Percentiles rank a stretch among this genome's conserved stretches.
Evolutionary conservation across 208 protist species (phyloP).

Genomic region (Histomonas meleagridis): DNA sequence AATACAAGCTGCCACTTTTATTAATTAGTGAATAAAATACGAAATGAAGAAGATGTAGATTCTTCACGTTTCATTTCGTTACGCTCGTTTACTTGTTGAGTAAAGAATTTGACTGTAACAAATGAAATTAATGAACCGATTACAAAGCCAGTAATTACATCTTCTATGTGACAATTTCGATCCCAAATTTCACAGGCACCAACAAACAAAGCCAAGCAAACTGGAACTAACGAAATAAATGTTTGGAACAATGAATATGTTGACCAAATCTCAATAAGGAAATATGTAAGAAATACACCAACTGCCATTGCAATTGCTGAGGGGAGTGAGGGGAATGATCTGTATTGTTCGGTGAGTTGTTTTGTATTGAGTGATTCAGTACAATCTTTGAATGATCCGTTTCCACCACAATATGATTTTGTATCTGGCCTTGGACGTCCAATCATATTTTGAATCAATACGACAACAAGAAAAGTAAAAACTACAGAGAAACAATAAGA

Average conservation of each 20-base stretch:
- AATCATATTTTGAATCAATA: background rate
- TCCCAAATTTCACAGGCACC: background rate
- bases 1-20: too few relatives aligned
- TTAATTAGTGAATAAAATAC: too few relatives aligned
- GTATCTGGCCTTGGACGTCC: constrained; percentile 1
- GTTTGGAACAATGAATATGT: background rate
- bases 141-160: background rate
- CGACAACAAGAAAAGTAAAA: background rate
- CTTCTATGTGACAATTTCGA: background rate
- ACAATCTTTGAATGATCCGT: background rate
- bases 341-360: background rate
- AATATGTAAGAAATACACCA: background rate
- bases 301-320: background rate
- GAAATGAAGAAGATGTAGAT: too few relatives aligned
- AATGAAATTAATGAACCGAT: background rate
- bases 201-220: background rate
- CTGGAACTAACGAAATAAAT: background rate
- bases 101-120: too few relatives aligned
- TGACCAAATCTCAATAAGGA: background rate
- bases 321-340: background rate
- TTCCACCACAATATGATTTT: background rate
- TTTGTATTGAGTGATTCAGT: background rate
- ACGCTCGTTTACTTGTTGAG: too few relatives aligned
- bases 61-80: too few relatives aligned
- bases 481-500: background rate